Base-by-base conservation (phyloP, 1,139 yeast genomes). In the Yamadazyma buinensis region DNA sequence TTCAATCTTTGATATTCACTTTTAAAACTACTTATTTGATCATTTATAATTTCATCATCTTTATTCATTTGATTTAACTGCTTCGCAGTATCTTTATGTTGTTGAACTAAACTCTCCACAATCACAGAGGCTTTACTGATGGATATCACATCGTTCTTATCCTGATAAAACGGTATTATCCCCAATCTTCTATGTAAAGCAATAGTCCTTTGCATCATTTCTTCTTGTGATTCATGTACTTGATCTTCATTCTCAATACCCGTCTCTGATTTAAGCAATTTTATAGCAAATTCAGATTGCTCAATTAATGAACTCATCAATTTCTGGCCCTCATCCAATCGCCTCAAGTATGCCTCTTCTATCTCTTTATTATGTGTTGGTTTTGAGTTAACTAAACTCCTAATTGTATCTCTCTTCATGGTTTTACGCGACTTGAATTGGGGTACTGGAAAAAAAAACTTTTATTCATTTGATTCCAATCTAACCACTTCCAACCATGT, bases 71-170 rank as follows among this genome's bases (percentile, higher is more conserved):
- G 19, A 9, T 36, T 18, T 5, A 54, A 33, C 7, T 25, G 15
- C 5, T 37, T 38, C 5, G 45, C 38, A 8, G 47, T 37, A 10
- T 38, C 32, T 1, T 35, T 30, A 22, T 59, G 61, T 27, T 54
- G 43, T 7, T 35, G 33, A 3, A 55, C 49, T 23, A 55, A 13
- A 5, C 26, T 23, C 26, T 43, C 45, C 11, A 58, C 48, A 21
- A 47, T 29, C 2, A 42, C 44, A 2, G 64, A 57, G 1, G 73
- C 64, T 3, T 61, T 43, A 11, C 70, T 66, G 11, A 57, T 55
- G 7, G 61, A 61, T 19, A 67, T 61, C 29, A 61, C 59, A 34
- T 66, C 72, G 35, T 61, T 59, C 42, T 65, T 65, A 33, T 55
- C 61, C 3, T 65, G 57, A 26, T 46, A 46, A 37, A 54, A 67